Conservation (phyloP, 139 green algal species). For the Microglena sp. region DNA sequence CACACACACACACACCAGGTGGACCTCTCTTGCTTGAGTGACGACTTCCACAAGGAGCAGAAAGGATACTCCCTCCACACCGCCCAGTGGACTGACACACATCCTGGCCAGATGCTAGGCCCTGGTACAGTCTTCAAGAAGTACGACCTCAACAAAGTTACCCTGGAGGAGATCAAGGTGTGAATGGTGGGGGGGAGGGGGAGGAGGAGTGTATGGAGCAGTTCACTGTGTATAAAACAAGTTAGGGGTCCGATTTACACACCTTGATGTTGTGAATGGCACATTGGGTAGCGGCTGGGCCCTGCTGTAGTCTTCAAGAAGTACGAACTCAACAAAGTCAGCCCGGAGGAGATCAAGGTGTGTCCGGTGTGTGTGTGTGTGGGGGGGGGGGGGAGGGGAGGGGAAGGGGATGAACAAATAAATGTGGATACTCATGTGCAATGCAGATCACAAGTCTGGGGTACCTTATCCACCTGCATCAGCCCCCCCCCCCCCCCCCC, state of each 20-base stretch:
- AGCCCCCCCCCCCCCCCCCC: too few species aligned
- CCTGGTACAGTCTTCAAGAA: constrained; percentile 57
- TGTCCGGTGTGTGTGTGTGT: too few species aligned
- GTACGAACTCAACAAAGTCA: constrained; percentile 78
- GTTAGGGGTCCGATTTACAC: too few species aligned
- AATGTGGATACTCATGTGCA: too few species aligned
- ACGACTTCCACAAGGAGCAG: constrained; percentile 59
- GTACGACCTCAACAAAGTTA: constrained; percentile 79
- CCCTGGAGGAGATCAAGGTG: constrained; percentile 71
- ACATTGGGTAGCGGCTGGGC: constrained; percentile 69
- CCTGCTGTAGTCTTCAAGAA: constrained; percentile 57
- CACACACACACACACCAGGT: too few species aligned
- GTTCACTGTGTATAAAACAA: too few species aligned
- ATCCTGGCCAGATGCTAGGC: constrained; percentile 70
- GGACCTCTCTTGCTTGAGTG: constrained; percentile 55
- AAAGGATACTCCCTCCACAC: constrained; percentile 76
- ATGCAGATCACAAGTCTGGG: too few species aligned
- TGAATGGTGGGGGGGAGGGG: neutral
- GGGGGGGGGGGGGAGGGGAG: too few species aligned
- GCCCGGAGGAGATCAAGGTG: constrained; percentile 71
- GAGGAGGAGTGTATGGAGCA: too few species aligned
- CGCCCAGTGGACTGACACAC: constrained; percentile 70
- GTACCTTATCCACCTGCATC: too few species aligned
- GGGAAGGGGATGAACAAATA: too few species aligned
- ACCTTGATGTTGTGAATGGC: constrained; percentile 69